Conservation (phyloP, 495 filamentous ascomycete species). For the Immersiella caudata region DNA sequence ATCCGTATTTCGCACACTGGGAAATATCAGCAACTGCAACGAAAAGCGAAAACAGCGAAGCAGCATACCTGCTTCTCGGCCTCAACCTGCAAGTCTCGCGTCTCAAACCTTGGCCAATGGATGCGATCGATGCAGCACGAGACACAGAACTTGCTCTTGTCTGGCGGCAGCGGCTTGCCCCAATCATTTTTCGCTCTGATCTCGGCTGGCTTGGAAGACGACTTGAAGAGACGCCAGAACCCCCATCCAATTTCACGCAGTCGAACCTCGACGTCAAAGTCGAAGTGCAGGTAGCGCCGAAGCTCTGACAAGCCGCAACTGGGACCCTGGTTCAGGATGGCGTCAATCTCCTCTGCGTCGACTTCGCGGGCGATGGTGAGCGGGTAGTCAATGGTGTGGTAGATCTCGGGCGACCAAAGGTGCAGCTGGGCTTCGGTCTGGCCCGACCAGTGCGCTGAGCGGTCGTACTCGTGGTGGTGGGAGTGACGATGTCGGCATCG, state of each 20-base stretch:
- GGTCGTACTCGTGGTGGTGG: conserved; percentile 22
- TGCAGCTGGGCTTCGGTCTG: conserved; percentile 33
- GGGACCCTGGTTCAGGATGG: conserved; percentile 14
- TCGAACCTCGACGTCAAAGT: conserved; percentile 31
- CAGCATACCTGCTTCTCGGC: conserved; percentile 30
- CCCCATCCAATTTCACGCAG: conserved; percentile 32
- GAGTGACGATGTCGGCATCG: conserved; percentile 22
- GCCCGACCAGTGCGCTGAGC: conserved; percentile 29
- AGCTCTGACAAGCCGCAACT: conserved; percentile 14
- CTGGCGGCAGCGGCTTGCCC: conserved; percentile 25
- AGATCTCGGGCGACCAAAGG: conserved; percentile 35
- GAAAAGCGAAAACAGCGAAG: not conserved
- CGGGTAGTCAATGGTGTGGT: conserved; percentile 29
- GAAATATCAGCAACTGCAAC: not conserved
- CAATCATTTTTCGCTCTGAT: conserved; percentile 29
- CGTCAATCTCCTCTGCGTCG: conserved; percentile 24
- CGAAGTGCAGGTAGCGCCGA: conserved; percentile 28
- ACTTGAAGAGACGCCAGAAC: conserved; percentile 28
- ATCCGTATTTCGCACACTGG: not conserved
- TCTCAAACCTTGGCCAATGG: conserved; percentile 31
- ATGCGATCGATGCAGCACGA: conserved; percentile 26
- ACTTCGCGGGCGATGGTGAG: conserved; percentile 28
- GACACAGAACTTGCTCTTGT: conserved; percentile 26
- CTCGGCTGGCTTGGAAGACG: conserved; percentile 28
- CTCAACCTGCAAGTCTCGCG: conserved; percentile 27